A percentile compares a stretch with the other conserved stretches of the same genome.
Conservation (phyloP, 768 basidiomycete species). For the Suillus discolor region DNA sequence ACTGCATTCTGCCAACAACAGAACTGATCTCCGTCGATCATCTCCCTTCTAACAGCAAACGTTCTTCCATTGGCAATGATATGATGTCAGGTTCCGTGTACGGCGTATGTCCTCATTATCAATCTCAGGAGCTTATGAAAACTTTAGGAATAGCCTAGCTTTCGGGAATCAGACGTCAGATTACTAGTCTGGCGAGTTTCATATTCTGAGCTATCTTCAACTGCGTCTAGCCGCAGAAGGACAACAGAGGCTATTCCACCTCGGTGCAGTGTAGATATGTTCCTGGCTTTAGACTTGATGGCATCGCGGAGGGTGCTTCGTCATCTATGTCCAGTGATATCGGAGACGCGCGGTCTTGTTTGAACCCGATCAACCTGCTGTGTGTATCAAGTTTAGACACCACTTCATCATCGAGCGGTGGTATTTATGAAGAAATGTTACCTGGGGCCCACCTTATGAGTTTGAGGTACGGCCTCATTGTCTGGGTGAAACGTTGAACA, state of each 20-base stretch:
- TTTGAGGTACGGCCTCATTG: neutral
- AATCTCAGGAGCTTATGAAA: neutral
- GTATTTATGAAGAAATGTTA: neutral
- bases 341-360: neutral
- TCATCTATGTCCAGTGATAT: neutral
- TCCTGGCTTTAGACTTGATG: neutral
- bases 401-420: neutral
- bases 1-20: too few relatives aligned
- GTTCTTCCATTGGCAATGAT: neutral
- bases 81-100: neutral
- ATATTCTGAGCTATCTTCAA: neutral
- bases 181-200: neutral
- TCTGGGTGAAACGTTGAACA: neutral
- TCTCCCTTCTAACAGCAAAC: neutral
- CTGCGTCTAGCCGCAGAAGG: neutral
- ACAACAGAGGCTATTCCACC: neutral
- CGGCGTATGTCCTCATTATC: neutral
- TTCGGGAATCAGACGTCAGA: neutral
- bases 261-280: too few relatives aligned
- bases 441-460: neutral
- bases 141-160: neutral
- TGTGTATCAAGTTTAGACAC: neutral
- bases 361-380: too few relatives aligned
- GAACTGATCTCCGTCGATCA: neutral
- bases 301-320: neutral